These are phyloP conservation scores for Fraxinus latifolia DNA, from an alignment of 305 asterid genomes.

Conservation along the genomic window DNA sequence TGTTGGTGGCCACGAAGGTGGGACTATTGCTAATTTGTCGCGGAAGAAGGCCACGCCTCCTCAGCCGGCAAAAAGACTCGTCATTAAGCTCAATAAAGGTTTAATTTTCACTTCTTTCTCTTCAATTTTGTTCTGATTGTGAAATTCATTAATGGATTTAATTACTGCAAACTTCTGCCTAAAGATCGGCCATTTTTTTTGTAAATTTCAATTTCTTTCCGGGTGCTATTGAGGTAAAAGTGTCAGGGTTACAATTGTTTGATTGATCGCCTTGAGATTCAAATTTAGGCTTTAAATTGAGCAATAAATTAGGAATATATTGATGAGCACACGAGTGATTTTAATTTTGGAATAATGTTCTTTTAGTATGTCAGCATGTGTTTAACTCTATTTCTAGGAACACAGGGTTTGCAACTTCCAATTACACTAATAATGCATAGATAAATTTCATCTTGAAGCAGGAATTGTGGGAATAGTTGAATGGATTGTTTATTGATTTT, in stretches of 20 bases:
- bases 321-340: neutral
- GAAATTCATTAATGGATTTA: conserved; percentile 5
- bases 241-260: conserved; percentile 31
- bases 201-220: conserved; percentile 1
- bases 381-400: neutral
- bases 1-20: conserved; percentile 34
- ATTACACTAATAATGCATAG: neutral
- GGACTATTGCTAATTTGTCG: conserved; percentile 55
- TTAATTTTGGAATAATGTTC: neutral
- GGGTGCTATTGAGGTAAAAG: conserved; percentile 17
- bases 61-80: conserved; percentile 65
- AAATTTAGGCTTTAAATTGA: neutral
- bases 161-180: conserved; percentile 1
- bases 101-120: neutral
- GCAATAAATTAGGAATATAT: conserved; percentile 11
- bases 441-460: neutral
- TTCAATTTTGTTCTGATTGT: neutral
- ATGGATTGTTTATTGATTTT: neutral
- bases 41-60: conserved; percentile 71
- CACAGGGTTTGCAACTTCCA: neutral
- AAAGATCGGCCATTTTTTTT: conserved; percentile 7
- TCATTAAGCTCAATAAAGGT: conserved; percentile 69
- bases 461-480: neutral
- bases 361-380: neutral
- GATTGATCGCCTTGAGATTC: conserved; percentile 1